phyloP scores from a whole-genome alignment of 441 rosid species.

The Lepidium campestre region DNA sequence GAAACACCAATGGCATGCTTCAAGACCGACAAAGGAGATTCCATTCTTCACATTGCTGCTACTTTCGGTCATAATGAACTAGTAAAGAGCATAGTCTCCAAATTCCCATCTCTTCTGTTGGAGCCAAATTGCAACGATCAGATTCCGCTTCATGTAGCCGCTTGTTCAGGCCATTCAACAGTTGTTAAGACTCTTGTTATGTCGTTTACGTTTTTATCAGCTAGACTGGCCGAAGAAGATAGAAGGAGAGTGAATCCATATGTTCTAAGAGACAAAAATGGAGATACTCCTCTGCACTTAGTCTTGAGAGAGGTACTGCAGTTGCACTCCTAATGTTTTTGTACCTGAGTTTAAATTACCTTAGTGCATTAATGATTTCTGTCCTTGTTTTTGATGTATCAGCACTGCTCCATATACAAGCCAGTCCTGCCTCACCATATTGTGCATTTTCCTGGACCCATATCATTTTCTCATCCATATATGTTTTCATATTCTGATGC shows the following conservation, averaged over 20 bases:
- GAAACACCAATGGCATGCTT: neutral
- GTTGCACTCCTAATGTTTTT: no score
- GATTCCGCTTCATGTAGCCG: neutral
- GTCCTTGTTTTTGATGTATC: no score
- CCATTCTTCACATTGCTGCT: constrained; percentile 1
- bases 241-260: neutral
- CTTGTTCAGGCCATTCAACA: neutral
- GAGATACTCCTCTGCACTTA: constrained; percentile 7
- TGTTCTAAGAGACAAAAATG: neutral
- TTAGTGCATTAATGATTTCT: no score
- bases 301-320: neutral
- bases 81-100: neutral
- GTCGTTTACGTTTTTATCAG: neutral
- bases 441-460: no score
- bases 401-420: no score
- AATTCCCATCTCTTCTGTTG: neutral
- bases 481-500: no score
- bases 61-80: neutral
- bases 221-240: neutral
- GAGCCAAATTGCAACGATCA: neutral
- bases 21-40: neutral
- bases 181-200: neutral
- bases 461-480: no score
- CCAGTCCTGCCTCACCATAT: no score
- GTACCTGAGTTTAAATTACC: no score